A percentile compares a stretch with the other conserved stretches of the same genome.
Conservation (phyloP, 2,329 filamentous ascomycete species). For the Penicillium capsulatum region DNA sequence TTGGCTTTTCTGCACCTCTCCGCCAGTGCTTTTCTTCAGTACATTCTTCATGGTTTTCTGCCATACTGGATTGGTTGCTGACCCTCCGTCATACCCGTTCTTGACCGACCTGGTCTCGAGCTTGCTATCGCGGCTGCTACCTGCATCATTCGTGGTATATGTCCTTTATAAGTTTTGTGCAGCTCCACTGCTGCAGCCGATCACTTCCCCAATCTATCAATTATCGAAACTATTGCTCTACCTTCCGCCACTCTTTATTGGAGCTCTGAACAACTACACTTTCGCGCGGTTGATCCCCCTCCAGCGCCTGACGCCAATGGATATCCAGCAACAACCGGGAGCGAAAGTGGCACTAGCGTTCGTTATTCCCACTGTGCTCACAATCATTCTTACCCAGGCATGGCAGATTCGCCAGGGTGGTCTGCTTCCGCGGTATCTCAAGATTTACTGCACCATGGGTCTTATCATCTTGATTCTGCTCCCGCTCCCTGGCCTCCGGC, state of each 20-base stretch:
- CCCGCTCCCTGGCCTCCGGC: conserved; percentile 67
- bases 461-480: conserved; percentile 66
- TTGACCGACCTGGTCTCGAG: conserved; percentile 71
- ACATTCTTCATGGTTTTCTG: conserved; percentile 79
- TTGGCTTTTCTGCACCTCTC: conserved; percentile 75
- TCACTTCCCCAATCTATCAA: conserved; percentile 61
- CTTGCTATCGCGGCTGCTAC: conserved; percentile 75
- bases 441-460: conserved; percentile 68
- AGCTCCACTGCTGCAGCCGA: conserved; percentile 62
- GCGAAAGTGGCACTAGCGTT: conserved; percentile 76
- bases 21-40: conserved; percentile 78
- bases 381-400: conserved; percentile 68
- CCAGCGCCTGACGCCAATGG: conserved; percentile 82
- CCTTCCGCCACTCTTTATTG: conserved; percentile 87
- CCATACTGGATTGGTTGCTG: conserved; percentile 84
- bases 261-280: conserved; percentile 89
- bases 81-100: conserved; percentile 67
- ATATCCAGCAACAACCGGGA: conserved; percentile 83
- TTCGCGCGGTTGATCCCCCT: conserved; percentile 86
- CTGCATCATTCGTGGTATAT: conserved; percentile 80
- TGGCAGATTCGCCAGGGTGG: conserved; percentile 85
- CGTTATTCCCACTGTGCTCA: conserved; percentile 66
- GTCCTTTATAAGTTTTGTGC: conserved; percentile 84
- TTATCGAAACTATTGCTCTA: conserved; percentile 86
- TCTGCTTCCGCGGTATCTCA: conserved; percentile 70